phyloP scores from a whole-genome alignment of 2,329 filamentous ascomycete species.

The Kalaharituber pfeilii region DNA sequence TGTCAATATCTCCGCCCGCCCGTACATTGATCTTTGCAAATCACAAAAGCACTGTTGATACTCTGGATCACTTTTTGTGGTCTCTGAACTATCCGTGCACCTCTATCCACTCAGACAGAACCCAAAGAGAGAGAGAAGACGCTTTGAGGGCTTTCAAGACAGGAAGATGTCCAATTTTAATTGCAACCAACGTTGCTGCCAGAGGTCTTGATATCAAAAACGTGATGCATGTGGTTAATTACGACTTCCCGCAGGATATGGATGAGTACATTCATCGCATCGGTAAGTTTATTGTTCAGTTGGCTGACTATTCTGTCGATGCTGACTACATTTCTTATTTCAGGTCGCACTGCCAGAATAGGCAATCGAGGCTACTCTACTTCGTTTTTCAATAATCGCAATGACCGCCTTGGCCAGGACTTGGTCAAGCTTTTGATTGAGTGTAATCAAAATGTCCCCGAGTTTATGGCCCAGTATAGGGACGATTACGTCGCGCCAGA shows the following conservation, averaged over 20 bases:
- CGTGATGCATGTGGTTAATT: constrained; percentile 86
- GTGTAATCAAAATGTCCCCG: constrained; percentile 58
- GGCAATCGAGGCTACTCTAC: constrained; percentile 72
- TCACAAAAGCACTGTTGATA: constrained; percentile 57
- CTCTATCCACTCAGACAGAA: constrained; percentile 75
- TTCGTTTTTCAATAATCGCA: constrained; percentile 69
- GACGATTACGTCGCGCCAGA: no score
- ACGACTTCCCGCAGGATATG: constrained; percentile 78
- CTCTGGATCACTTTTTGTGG: constrained; percentile 73
- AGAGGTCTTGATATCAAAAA: constrained; percentile 80
- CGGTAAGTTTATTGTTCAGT: constrained; percentile 39
- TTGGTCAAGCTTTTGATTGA: constrained; percentile 71
- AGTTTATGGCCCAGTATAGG: constrained; percentile 51
- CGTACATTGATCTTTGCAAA: constrained; percentile 88
- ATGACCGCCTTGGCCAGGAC: constrained; percentile 53
- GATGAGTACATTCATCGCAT: constrained; percentile 90
- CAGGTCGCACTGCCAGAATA: constrained; percentile 83
- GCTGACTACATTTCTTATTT: background rate
- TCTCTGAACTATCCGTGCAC: constrained; percentile 64
- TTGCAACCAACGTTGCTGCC: constrained; percentile 72
- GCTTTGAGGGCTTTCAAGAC: constrained; percentile 66
- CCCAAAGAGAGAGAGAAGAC: constrained; percentile 80
- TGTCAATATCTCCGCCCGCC: constrained; percentile 50
- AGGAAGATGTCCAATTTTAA: constrained; percentile 58
- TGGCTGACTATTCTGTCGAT: background rate